Evolutionary conservation across 1,284 basidiomycete species (phyloP).

Genomic region (Sutorius eximius): DNA sequence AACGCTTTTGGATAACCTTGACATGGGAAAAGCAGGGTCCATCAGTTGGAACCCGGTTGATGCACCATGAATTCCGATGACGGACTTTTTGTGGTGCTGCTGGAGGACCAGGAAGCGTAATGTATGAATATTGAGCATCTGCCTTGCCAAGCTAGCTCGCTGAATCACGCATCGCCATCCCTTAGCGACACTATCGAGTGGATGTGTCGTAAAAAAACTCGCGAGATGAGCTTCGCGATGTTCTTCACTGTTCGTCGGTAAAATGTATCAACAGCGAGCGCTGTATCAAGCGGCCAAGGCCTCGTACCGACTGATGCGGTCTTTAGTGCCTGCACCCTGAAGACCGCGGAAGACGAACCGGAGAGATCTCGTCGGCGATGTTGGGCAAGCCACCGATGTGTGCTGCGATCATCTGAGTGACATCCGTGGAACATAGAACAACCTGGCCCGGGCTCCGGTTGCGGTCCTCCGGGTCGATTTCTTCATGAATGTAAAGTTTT

Average conservation of each 20-base stretch:
- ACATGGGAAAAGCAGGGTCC: conserved; percentile 61
- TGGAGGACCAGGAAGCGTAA: not conserved
- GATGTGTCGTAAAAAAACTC: not conserved
- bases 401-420: not conserved
- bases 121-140: not conserved
- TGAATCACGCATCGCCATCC: not conserved
- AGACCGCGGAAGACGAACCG: not conserved
- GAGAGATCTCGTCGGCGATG: not conserved
- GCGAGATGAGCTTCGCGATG: not conserved
- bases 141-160: not conserved
- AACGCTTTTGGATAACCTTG: conserved; percentile 56
- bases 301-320: not conserved
- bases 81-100: not conserved
- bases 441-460: not conserved
- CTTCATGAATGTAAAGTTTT: not conserved
- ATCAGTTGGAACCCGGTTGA: conserved; percentile 75
- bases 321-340: not conserved
- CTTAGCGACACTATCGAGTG: not conserved
- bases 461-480: not conserved
- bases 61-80: conserved; percentile 26
- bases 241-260: not conserved
- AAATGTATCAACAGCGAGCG: not conserved
- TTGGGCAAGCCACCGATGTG: not conserved
- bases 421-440: not conserved
- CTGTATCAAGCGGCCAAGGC: not conserved